Base-by-base conservation (phyloP, 371 early-diverging fungal genomes). In the Mucor sp. region DNA sequence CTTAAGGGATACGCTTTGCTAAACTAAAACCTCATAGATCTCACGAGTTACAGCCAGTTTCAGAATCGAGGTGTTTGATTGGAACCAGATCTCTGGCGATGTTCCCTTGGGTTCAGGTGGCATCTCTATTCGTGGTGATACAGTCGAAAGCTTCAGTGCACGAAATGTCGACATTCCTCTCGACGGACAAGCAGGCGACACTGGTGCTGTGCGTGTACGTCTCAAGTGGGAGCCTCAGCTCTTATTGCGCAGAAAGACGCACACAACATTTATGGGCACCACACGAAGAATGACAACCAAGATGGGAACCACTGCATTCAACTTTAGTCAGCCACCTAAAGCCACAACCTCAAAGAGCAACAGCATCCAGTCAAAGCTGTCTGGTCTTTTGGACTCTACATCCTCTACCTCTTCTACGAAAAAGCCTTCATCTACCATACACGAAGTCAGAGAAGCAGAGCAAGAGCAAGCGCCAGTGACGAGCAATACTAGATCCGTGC, bases 51-150 rank as follows among this genome's bases (percentile, higher is more conserved):
- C 79, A 14, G 80, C 90, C 12, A 81, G 85, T 63, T 84, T 93
- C 72, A 73, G 85, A 27, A 78, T 91, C 12, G 94, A 94, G 69
- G 87, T 92, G 15, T 92, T 87, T 79, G 94, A 93, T 74, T 93
- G 93, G 93, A 93, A 94, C 70, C 90, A 91, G 74, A 62, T 94
- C 25, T 71, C 79, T 41, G 76, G 83, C 11, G 85, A 87, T 68
- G 85, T 82, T 50, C 86, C 89, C 23, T 76, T 94, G 15, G 82
- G 82, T 4, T 80, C 80, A 21, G 78, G 80, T 37, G 81, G 79
- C 27, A 75, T 83, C 21, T 67, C 84, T 2, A 48, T 83, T 44
- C 65, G 75, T 39, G 78, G 77, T 15, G 82, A 82, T 53, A 74
- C 70, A 65, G 77, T 83, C 2, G 78, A 79, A 58, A 78, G 81